Conservation (phyloP, 441 rosid species). For the Eutrema salsugineum region DNA sequence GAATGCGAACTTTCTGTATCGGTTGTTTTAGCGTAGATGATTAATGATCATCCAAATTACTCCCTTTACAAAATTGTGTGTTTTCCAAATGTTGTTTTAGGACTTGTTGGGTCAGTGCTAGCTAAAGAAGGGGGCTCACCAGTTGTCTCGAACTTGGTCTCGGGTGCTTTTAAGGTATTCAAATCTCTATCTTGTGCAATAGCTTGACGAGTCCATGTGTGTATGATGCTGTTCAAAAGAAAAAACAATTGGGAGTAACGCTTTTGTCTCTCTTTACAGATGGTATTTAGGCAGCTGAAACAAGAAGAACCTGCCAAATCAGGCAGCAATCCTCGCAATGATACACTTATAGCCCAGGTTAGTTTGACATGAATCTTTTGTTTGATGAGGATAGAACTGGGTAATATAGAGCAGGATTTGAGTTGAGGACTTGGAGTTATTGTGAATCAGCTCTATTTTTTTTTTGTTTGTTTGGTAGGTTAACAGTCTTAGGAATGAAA, state of each 20-base stretch:
- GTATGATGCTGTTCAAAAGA: not conserved
- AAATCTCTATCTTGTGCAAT: not conserved
- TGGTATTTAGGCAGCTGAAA: constrained; percentile 25
- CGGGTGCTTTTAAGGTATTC: constrained; percentile 74
- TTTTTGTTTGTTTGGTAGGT: constrained; percentile 43
- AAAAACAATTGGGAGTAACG: not conserved
- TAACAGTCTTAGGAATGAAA: constrained; percentile 63
- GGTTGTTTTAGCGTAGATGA: not conserved
- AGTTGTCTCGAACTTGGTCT: constrained; percentile 49
- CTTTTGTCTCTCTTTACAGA: constrained; percentile 1
- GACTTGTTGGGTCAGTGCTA: constrained; percentile 78
- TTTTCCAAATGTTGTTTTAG: constrained; percentile 31
- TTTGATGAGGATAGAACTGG: not conserved
- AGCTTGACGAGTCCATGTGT: not conserved
- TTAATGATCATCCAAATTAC: not conserved
- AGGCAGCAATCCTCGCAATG: constrained; percentile 27
- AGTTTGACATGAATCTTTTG: not conserved
- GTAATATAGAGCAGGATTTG: not conserved
- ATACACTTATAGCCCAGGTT: constrained; percentile 34
- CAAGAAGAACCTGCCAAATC: constrained; percentile 29
- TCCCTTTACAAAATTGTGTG: not conserved
- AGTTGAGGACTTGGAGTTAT: not conserved
- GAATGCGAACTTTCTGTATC: not conserved
- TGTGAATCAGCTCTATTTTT: constrained; percentile 9
- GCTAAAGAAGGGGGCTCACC: constrained; percentile 64